Evolutionary conservation across 2,329 filamentous ascomycete genomes (phyloP), one percentile per base, ranked within the genome.

Genomic region (Clarireedia hainanense): DNA sequence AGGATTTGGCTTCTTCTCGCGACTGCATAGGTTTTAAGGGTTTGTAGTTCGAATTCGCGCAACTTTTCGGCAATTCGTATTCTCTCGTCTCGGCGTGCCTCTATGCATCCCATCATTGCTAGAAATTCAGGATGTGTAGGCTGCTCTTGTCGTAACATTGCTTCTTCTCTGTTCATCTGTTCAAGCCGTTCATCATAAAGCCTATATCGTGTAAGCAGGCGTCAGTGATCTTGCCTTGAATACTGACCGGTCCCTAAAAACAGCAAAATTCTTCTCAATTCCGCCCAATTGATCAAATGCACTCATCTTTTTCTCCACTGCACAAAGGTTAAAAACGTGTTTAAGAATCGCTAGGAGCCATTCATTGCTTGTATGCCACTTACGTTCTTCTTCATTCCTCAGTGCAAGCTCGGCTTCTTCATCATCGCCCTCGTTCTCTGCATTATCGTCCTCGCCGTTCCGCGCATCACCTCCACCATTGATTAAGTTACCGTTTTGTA

Each of bases 61-160:
- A 94, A 81, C 24, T 82, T 84, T 52, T 87, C 80, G 65, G 92
- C 88, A n/a, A 67, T 81, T 60, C 84, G 81, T 51, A 95, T 75
- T 72, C 90, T 95, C 65, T 90, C 86, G 57, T 91, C 84, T 60
- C 88, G 81, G 66, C 92, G 84, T 57, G 87, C 85, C 72, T 95
- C 84, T 55, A 99, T 81, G 68, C 87, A 91, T 68, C 89, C 84
- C 70, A 95, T 85, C 84, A 96, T 95, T 43, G 89, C 88, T 37
- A 96, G 77, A 63, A 91, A 92, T 70, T 96, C 92, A 37, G 90
- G 89, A 69, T 99, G 94, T n/a, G 83, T 86, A n/a, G 83, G 83
- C 53, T 75, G 76, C 47, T 79, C 76, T 63, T 80, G 75, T 55
- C 75, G 71, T 17, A 86, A 72, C 69, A 84, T 83, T 34, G 77